Evolutionary conservation across 2,329 filamentous ascomycete genomes (phyloP), one percentile per base, ranked within the genome.

Genomic region (Tolypocladium paradoxum): DNA sequence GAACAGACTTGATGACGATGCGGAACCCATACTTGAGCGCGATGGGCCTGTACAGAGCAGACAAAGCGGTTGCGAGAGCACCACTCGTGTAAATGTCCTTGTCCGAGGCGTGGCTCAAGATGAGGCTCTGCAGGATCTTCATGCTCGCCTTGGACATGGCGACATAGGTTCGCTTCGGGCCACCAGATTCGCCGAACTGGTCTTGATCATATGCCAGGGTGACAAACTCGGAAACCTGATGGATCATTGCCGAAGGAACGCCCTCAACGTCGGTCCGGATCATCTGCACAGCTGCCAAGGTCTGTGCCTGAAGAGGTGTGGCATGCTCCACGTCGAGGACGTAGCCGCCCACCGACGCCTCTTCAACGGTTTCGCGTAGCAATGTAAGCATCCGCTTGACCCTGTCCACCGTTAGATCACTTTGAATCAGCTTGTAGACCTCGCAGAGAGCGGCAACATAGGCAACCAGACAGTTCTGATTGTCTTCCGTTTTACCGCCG

Each of bases 111-210:
- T 88, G 83, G 18, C 74, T 70, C 4, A 82, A 68, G 4, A 86
- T 73, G 2, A 89, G 70, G 0, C 70, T 71, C 57, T 87, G 76
- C 2, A 95, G 68, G 47, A 90, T 79, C 2, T 77, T 73, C 78
- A 96, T 93, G 54, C 86, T 83, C 22, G 82, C 81, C 67, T 93
- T 95, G 1, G 91, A 90, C 64, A 97, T 81, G 35, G 93, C 92
- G 53, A 99, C 83, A 64, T 90, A 97, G 0, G 90, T 95, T 7
- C 89, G 87, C 53, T 82, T 82, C 50, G 71, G 63, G 1, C 63
- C 48, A 3, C 51, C 58, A 14, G 72, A 68, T 14, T 60, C 59
- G 57, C 70, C 53, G 56, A 68, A 24, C 55, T 62, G 52, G 54
- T 71, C 62, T 53, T 69, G 65, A 0, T 73, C 68, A 60, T 88